Evolutionary conservation across 257 asterid genomes (phyloP), one percentile per base, ranked within the genome.

Genomic region (Solanum appendiculatum): DNA sequence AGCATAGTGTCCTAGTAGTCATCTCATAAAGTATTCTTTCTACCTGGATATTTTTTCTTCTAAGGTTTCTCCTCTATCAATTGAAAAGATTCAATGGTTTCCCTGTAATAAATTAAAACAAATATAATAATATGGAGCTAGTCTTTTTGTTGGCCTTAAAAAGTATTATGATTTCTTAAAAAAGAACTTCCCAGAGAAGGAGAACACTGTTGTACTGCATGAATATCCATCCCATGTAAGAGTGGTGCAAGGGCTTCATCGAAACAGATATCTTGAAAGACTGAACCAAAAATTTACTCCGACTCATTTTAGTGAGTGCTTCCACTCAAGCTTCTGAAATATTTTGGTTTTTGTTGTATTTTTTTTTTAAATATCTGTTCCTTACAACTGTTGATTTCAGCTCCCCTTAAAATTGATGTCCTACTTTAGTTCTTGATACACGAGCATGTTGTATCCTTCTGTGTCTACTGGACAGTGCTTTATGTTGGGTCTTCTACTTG

Each of bases 401-500:
- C n/a, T 25, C 34, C n/a, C 83, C 25, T 77, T 25, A 40, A 77
- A 25, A n/a, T 77, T 14, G 37, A 42, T 78, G 18, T 9, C 23
- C 84, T 44, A 31, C 40, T 78, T 78, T 78, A 78, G 27, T 46
- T 27, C 84, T 80, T 44, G 40, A 80, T 20, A 16, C 27, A 80
- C 3, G 20, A 81, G 31, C 31, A 46, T 48, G 31, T 10, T 81
- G 46, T 31, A 29, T 48, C 85, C 44, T 51, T 81, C 68, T 16
- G 6, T 81, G 31, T 81, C 44, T 80, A 51, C 85, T 81, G 85
- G 85, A 9, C 66, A 48, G 18, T 81, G 68, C 29, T 75, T 86
- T 80, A 64, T 73, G 81, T 58, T 70, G 83, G 44, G 82, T 87
- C 81, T 81, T 81, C 87, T 89, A 86, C 84, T 69, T 86, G 88